Conservation (phyloP, 2,329 filamentous ascomycete species). For the Cladosporium halotolerans region DNA sequence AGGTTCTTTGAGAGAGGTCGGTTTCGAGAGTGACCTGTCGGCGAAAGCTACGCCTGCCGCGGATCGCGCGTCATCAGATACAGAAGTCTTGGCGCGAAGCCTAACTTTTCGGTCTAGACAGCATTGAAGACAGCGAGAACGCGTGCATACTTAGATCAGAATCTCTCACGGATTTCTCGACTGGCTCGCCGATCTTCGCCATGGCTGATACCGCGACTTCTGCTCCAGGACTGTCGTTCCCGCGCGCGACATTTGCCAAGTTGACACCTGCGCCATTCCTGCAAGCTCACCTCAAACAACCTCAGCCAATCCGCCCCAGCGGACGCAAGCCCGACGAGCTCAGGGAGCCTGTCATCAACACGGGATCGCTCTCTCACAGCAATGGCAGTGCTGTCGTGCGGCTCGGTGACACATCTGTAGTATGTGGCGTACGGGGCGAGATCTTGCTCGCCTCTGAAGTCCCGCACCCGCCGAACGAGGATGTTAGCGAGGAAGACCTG, state of each 20-base stretch:
- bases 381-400: slow-evolving; percentile 86
- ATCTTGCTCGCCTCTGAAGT: slow-evolving; percentile 71
- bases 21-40: background rate
- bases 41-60: background rate
- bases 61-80: slow-evolving; percentile 2
- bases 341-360: slow-evolving; percentile 69
- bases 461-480: slow-evolving; percentile 48
- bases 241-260: slow-evolving; percentile 73
- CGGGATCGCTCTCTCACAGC: slow-evolving; percentile 77
- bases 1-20: background rate
- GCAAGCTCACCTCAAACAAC: slow-evolving; percentile 74
- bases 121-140: background rate
- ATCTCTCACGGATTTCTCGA: background rate
- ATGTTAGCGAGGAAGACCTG: slow-evolving; percentile 21
- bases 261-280: slow-evolving; percentile 85
- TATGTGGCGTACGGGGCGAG: slow-evolving; percentile 86
- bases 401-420: slow-evolving; percentile 84
- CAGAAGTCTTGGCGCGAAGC: background rate
- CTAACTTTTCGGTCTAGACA: slow-evolving; percentile 4
- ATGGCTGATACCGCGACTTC: slow-evolving; percentile 17
- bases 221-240: slow-evolving; percentile 39
- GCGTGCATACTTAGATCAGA: background rate
- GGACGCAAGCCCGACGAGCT: slow-evolving; percentile 65
- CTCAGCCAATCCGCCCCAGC: slow-evolving; percentile 66
- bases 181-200: background rate